These are phyloP conservation scores for Geranium rotundifolium DNA, from an alignment of 345 rosid species.

Conservation along the genomic window DNA sequence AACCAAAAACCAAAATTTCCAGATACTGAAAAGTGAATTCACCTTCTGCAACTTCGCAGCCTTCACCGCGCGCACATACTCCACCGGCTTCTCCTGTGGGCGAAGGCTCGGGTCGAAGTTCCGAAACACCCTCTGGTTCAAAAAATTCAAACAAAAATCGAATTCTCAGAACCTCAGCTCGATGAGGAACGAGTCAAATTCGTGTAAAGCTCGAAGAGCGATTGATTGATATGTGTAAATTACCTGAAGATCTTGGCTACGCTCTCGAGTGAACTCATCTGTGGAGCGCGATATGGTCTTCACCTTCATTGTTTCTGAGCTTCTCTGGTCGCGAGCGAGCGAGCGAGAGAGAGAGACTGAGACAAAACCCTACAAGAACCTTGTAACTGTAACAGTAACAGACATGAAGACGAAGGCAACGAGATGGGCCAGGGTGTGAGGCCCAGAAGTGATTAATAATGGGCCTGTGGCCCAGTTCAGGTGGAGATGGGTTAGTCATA, in stretches of 20 bases:
- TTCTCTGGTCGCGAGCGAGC: not conserved
- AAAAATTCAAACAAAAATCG: conserved; percentile 1
- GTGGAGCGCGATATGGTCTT: conserved; percentile 73
- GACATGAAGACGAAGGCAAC: not conserved
- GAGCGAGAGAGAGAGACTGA: not conserved
- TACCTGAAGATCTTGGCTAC: conserved; percentile 94
- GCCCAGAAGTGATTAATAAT: too few relatives aligned
- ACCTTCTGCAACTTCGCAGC: conserved; percentile 97
- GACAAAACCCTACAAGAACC: conserved; percentile 2
- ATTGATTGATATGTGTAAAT: not conserved
- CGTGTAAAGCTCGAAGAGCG: too few relatives aligned
- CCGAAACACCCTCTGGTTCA: conserved; percentile 62
- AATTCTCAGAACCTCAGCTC: not conserved
- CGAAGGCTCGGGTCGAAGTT: conserved; percentile 79
- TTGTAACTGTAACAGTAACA: not conserved
- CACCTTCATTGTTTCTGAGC: conserved; percentile 37
- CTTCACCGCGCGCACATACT: conserved; percentile 74
- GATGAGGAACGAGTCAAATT: too few relatives aligned
- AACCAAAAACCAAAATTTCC: not conserved
- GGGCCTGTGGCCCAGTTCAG: not conserved
- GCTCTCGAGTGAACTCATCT: conserved; percentile 89
- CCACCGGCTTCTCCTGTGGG: conserved; percentile 74
- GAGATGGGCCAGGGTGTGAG: too few relatives aligned
- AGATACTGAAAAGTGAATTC: too few relatives aligned
- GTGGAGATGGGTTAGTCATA: too few relatives aligned